phyloP scores from a whole-genome alignment of 2,329 filamentous ascomycete genomes.

The Aspergillus pseudoviridinutans region DNA sequence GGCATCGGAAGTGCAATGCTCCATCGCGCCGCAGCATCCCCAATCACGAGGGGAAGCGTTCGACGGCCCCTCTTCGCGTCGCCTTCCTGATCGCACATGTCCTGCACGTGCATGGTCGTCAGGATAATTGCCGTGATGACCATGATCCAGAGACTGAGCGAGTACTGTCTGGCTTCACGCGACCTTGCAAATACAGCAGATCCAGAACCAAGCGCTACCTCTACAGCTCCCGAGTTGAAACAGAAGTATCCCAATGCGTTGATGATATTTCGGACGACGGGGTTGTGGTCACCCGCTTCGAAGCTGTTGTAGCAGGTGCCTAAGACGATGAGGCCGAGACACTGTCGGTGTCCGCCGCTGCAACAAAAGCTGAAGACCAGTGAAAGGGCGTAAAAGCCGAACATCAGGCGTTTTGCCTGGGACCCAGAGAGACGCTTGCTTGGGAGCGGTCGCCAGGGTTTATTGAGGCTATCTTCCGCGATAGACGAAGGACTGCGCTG shows the following conservation, averaged over 20 bases:
- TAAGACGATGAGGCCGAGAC: not conserved
- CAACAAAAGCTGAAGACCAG: not conserved
- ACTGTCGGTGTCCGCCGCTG: constrained; percentile 3
- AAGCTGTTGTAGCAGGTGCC: not conserved
- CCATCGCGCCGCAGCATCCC: not conserved
- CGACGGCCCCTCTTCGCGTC: constrained; percentile 19
- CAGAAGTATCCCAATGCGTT: not conserved
- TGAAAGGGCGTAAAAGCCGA: constrained; percentile 1
- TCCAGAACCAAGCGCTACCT: not conserved
- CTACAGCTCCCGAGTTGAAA: not conserved
- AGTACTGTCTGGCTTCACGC: not conserved
- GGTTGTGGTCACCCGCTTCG: not conserved
- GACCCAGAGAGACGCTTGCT: constrained; percentile 16
- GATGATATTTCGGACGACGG: not conserved
- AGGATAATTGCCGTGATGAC: constrained; percentile 22
- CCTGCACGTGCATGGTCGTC: constrained; percentile 38
- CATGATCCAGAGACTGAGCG: constrained; percentile 5
- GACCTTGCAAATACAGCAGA: not conserved
- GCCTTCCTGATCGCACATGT: constrained; percentile 34
- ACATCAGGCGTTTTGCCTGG: constrained; percentile 12
- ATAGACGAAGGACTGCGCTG: constrained; percentile 33
- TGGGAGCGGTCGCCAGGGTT: constrained; percentile 35
- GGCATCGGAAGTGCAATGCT: not conserved
- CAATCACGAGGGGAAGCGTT: constrained; percentile 9
- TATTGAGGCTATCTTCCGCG: constrained; percentile 40